These are phyloP conservation scores for Yamadazyma aaseri DNA, from an alignment of 1,139 yeast species.

Conservation along the genomic window DNA sequence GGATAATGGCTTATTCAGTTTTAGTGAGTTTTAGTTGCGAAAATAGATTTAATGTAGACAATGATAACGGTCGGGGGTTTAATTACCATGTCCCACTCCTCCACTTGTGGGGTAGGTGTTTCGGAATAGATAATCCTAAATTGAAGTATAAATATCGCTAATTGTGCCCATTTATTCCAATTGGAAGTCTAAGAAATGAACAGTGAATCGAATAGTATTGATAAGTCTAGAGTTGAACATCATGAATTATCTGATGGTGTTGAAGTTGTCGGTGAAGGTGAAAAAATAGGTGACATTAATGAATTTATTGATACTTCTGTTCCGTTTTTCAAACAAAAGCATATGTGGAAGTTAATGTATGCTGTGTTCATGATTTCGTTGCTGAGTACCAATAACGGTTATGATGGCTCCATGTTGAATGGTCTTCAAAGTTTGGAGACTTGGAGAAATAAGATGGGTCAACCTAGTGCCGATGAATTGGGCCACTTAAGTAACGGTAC, in stretches of 20 bases:
- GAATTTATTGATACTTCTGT: background rate
- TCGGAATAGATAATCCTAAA: too few species aligned
- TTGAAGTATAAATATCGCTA: too few species aligned
- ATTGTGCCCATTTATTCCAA: too few species aligned
- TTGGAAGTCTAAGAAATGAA: too few species aligned
- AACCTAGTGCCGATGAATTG: constrained; percentile 40
- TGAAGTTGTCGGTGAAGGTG: background rate
- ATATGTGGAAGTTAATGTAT: constrained; percentile 23
- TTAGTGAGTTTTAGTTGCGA: too few species aligned
- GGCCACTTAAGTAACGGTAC: constrained; percentile 43
- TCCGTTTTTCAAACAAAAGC: background rate
- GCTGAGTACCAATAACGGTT: constrained; percentile 49
- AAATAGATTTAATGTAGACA: too few species aligned
- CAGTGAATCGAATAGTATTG: background rate
- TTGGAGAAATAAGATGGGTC: constrained; percentile 25
- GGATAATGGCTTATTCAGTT: too few species aligned
- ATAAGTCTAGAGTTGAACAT: background rate
- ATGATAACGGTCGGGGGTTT: too few species aligned
- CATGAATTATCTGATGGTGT: background rate
- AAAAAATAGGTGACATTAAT: background rate
- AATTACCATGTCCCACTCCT: background rate
- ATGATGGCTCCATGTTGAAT: constrained; percentile 51
- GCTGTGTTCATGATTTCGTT: constrained; percentile 38
- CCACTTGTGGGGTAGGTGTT: background rate
- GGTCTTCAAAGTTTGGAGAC: constrained; percentile 44